These are phyloP conservation scores for Zymoseptoria tritici DNA, from an alignment of 2,329 filamentous ascomycete genomes.

Conservation along the genomic window DNA sequence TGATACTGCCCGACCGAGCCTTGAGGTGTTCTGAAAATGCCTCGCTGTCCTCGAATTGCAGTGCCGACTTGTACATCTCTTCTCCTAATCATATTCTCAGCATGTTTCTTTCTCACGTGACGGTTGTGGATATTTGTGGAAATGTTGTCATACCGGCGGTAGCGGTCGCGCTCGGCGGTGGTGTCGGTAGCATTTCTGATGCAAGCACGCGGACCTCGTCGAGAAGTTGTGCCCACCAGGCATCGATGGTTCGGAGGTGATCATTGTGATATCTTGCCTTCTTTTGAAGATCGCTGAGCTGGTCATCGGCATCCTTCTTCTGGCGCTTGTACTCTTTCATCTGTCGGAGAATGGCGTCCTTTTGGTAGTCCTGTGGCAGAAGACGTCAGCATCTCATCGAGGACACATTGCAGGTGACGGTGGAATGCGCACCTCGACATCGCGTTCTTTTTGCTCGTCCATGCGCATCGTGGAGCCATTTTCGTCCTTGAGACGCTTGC, in stretches of 20 bases:
- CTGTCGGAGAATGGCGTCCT: slow-evolving; percentile 93
- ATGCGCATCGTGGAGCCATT: slow-evolving; percentile 66
- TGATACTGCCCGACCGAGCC: slow-evolving; percentile 68
- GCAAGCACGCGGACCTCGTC: slow-evolving; percentile 42
- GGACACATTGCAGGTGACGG: background rate
- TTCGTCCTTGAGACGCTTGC: slow-evolving; percentile 70
- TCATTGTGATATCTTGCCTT: slow-evolving; percentile 79
- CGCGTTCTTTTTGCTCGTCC: slow-evolving; percentile 63
- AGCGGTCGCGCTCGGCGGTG: slow-evolving; percentile 23
- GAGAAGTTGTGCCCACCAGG: slow-evolving; percentile 77
- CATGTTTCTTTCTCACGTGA: slow-evolving; percentile 23
- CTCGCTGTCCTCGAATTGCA: slow-evolving; percentile 48
- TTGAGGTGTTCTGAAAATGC: slow-evolving; percentile 73
- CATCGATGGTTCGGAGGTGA: slow-evolving; percentile 81
- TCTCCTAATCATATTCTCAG: slow-evolving; percentile 28
- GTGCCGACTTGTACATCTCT: slow-evolving; percentile 44
- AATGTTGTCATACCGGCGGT: slow-evolving; percentile 24
- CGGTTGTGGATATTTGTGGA: slow-evolving; percentile 2
- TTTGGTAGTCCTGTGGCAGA: slow-evolving; percentile 67
- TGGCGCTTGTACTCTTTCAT: slow-evolving; percentile 98
- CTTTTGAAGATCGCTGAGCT: slow-evolving; percentile 73
- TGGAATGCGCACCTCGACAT: slow-evolving; percentile 57
- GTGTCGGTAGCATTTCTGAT: slow-evolving; percentile 29
- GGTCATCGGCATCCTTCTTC: slow-evolving; percentile 70
- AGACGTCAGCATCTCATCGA: slow-evolving; percentile 2